Evolutionary conservation across 176 grass and related monocot genomes (phyloP).

Genomic region (Zoysia japonica): DNA sequence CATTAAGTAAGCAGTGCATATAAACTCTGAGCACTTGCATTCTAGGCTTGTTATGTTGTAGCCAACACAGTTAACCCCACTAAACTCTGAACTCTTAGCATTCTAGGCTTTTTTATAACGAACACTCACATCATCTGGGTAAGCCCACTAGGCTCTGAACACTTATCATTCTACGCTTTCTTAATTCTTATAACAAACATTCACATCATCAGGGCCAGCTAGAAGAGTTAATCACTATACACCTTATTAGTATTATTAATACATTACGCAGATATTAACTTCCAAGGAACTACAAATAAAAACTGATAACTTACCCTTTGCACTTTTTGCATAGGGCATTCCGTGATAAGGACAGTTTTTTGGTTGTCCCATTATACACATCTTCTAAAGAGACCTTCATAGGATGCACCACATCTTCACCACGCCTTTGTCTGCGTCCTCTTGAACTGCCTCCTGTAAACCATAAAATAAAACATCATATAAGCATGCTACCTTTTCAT

Average conservation of each 20-base stretch:
- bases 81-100: background rate
- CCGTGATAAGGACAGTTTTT: slow-evolving; percentile 78
- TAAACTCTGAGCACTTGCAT: too few species aligned
- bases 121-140: background rate
- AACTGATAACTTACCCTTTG: slow-evolving; percentile 70
- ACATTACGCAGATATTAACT: slow-evolving; percentile 9
- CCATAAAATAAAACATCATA: slow-evolving; percentile 15
- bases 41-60: background rate
- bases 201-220: background rate
- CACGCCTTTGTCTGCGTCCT: slow-evolving; percentile 72
- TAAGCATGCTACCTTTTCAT: background rate
- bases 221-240: background rate
- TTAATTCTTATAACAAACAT: background rate
- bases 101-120: background rate
- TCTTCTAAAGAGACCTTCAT: slow-evolving; percentile 94
- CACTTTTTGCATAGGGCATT: slow-evolving; percentile 80
- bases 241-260: background rate
- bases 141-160: background rate
- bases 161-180: too few species aligned
- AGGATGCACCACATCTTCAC: slow-evolving; percentile 80
- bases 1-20: background rate
- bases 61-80: background rate
- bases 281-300: background rate
- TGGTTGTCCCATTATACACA: slow-evolving; percentile 79
- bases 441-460: slow-evolving; percentile 76